A percentile compares a stretch with the other conserved stretches of the same genome.
Conservation (phyloP, 345 rosid species). For the Eucalyptus polyanthemos region DNA sequence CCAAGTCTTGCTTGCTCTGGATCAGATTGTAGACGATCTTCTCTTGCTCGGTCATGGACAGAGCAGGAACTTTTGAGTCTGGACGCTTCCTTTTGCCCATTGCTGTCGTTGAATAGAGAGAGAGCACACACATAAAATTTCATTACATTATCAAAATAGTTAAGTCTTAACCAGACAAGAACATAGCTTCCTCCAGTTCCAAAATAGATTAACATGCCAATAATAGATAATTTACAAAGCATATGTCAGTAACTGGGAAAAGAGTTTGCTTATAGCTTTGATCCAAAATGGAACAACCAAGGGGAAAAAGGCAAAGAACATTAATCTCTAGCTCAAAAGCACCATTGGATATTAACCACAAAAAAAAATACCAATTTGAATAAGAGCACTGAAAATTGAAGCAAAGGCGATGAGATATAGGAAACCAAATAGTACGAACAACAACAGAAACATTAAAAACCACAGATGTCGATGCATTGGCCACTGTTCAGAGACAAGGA, state of each 20-base stretch:
- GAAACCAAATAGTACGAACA: not conserved
- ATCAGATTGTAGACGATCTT: slow-evolving; percentile 26
- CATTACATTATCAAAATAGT: not conserved
- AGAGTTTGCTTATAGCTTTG: not conserved
- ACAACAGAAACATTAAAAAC: not conserved
- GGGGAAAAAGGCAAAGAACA: not conserved
- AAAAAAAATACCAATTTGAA: not conserved
- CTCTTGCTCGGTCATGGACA: slow-evolving; percentile 38
- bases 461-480: not conserved
- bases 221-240: not conserved
- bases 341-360: not conserved
- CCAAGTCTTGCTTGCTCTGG: slow-evolving; percentile 41
- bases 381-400: not conserved
- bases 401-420: not conserved
- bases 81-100: slow-evolving; percentile 49
- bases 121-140: not conserved
- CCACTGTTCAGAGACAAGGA: not conserved
- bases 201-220: not conserved
- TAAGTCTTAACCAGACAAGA: not conserved
- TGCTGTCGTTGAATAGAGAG: not conserved
- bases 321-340: not conserved
- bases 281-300: not conserved
- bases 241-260: not conserved
- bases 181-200: not conserved
- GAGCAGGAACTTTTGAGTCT: slow-evolving; percentile 11